phyloP scores from a whole-genome alignment of 2,329 filamentous ascomycete species.

The Aspergillus costaricaensis region DNA sequence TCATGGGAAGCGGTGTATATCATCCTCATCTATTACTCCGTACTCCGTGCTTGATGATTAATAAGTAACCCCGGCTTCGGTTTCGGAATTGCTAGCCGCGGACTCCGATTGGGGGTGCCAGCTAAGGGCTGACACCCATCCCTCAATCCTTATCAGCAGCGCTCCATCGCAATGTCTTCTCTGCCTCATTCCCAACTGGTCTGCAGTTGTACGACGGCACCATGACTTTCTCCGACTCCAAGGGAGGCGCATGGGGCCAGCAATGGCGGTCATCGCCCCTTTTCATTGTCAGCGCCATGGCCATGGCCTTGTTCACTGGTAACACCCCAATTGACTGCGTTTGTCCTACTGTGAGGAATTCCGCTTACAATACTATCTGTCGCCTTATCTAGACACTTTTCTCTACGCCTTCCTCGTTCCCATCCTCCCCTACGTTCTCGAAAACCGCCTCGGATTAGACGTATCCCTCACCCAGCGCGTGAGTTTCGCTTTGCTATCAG shows the following conservation, averaged over 20 bases:
- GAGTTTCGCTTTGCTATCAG: slow-evolving; percentile 28
- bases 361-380: neutral
- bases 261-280: slow-evolving; percentile 26
- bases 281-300: slow-evolving; percentile 27
- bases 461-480: slow-evolving; percentile 26
- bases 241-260: slow-evolving; percentile 18
- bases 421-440: slow-evolving; percentile 32
- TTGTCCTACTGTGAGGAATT: neutral
- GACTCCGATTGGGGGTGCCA: neutral
- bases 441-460: slow-evolving; percentile 29
- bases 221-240: slow-evolving; percentile 14
- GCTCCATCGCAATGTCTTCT: slow-evolving; percentile 4
- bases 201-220: neutral
- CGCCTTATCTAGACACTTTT: slow-evolving; percentile 26
- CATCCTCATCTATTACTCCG: no score
- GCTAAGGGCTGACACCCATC: neutral
- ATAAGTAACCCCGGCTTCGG: neutral
- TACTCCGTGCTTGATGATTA: no score
- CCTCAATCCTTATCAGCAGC: neutral
- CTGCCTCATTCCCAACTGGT: neutral
- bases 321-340: neutral
- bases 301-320: slow-evolving; percentile 28
- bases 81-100: neutral
- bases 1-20: no score
- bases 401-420: slow-evolving; percentile 35